Conservation (phyloP, 768 basidiomycete species). For the Amylocystis lapponica region DNA sequence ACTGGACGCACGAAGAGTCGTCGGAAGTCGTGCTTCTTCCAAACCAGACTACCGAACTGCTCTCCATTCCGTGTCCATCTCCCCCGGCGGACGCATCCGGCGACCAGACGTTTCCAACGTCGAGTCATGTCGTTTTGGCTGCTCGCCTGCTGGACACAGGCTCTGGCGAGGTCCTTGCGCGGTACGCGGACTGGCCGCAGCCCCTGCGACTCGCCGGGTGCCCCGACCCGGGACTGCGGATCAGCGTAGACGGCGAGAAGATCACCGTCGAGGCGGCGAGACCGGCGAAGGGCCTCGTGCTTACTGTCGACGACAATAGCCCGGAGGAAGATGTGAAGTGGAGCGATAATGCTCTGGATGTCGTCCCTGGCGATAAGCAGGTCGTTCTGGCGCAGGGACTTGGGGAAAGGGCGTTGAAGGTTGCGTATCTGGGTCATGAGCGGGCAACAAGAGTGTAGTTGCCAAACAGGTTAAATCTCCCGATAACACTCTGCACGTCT, state of each 20-base stretch:
- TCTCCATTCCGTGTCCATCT: constrained; percentile 24
- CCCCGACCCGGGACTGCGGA: constrained; percentile 22
- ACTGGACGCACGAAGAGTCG: constrained; percentile 18
- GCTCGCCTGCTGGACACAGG: constrained; percentile 53
- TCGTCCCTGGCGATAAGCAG: constrained; percentile 80
- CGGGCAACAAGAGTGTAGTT: constrained; percentile 1
- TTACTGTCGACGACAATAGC: constrained; percentile 59
- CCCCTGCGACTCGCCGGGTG: constrained; percentile 27
- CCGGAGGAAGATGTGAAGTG: constrained; percentile 41
- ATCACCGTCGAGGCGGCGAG: constrained; percentile 44
- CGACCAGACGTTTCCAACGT: constrained; percentile 6
- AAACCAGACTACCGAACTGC: constrained; percentile 38
- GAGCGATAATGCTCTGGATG: constrained; percentile 86
- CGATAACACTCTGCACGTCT: too few relatives aligned
- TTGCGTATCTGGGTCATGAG: constrained; percentile 9
- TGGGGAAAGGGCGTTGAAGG: constrained; percentile 29
- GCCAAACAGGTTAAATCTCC: too few relatives aligned
- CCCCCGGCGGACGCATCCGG: constrained; percentile 1
- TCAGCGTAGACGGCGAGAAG: constrained; percentile 41
- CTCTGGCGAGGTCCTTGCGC: constrained; percentile 49
- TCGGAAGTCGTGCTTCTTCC: constrained; percentile 23
- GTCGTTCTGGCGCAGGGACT: constrained; percentile 56
- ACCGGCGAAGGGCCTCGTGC: constrained; percentile 81
- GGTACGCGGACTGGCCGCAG: constrained; percentile 65
- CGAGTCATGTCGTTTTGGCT: constrained; percentile 53